phyloP scores from a whole-genome alignment of 2,329 filamentous ascomycete genomes.

The Trichophyton rubrum region DNA sequence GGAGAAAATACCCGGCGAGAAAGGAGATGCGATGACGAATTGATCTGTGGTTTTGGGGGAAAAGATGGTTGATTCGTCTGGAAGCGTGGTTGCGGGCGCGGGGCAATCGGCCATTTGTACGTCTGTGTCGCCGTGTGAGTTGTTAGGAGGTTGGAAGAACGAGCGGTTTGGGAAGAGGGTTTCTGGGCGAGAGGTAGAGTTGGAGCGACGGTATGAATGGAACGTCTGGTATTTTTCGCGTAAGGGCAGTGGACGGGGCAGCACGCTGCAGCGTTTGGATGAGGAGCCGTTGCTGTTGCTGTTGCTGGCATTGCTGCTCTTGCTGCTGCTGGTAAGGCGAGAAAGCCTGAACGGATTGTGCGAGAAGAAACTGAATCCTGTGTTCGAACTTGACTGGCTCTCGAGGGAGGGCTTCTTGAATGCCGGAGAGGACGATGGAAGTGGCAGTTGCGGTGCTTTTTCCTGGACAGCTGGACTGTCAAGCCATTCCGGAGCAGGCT shows the following conservation, averaged over 20 bases:
- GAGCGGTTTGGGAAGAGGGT: conserved; percentile 6
- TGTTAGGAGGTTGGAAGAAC: conserved; percentile 12
- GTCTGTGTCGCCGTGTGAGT: not conserved
- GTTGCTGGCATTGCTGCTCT: no score
- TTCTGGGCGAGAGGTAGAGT: conserved; percentile 6
- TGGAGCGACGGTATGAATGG: conserved; percentile 9
- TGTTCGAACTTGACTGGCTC: not conserved
- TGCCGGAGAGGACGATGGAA: not conserved
- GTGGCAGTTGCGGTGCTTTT: not conserved
- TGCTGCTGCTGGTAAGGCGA: not conserved
- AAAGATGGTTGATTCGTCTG: conserved; percentile 26
- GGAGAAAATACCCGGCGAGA: conserved; percentile 19
- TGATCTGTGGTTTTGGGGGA: conserved; percentile 36
- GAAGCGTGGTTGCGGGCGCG: conserved; percentile 21
- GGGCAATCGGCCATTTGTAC: conserved; percentile 17
- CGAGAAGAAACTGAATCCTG: conserved; percentile 3
- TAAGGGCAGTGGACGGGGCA: conserved; percentile 28
- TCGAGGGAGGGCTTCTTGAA: conserved; percentile 3
- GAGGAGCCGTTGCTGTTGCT: conserved; percentile 8
- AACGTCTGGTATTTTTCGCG: conserved; percentile 24
- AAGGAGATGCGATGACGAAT: conserved; percentile 25
- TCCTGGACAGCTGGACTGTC: conserved; percentile 11
- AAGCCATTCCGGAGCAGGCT: conserved; percentile 27
- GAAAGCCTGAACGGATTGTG: conserved; percentile 12
- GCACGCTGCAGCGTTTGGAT: conserved; percentile 22